Conservation (phyloP, 805 yeast genomes). For the Metschnikowia shivogae region DNA sequence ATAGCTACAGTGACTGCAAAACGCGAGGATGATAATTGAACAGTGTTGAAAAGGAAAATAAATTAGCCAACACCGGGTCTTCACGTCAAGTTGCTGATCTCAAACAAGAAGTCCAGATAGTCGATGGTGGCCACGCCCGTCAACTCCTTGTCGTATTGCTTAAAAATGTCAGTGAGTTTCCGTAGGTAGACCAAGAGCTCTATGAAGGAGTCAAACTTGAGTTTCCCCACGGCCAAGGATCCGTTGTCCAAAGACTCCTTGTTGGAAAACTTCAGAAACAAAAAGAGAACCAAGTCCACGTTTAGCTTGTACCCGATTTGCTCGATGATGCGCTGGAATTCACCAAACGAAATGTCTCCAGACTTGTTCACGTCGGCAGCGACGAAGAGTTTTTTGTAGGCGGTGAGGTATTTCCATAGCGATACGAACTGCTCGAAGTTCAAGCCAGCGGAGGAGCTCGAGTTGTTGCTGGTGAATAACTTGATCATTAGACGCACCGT, state of each 20-base stretch:
- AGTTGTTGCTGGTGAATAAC: constrained; percentile 44
- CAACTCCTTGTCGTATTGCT: constrained; percentile 68
- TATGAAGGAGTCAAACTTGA: constrained; percentile 78
- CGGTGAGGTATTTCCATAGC: constrained; percentile 63
- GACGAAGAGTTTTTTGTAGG: constrained; percentile 61
- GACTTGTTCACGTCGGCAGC: constrained; percentile 57
- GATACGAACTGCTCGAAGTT: constrained; percentile 62
- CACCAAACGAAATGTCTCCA: constrained; percentile 61
- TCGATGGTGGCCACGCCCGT: constrained; percentile 68
- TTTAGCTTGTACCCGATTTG: constrained; percentile 65
- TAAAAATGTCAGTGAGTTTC: constrained; percentile 73
- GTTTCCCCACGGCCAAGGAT: constrained; percentile 30
- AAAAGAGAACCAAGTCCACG: constrained; percentile 50
- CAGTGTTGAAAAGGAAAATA: no score
- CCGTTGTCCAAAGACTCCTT: constrained; percentile 26
- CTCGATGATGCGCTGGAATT: constrained; percentile 55
- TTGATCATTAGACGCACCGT: constrained; percentile 61
- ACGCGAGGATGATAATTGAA: no score
- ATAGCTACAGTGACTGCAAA: no score
- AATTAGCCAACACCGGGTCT: no score
- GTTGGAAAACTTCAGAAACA: constrained; percentile 54
- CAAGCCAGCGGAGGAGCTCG: constrained; percentile 22
- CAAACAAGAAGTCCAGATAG: constrained; percentile 63
- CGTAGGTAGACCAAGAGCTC: constrained; percentile 75
- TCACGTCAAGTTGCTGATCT: constrained; percentile 33